phyloP scores from a whole-genome alignment of 768 basidiomycete genomes.

The Daedalea quercina region DNA sequence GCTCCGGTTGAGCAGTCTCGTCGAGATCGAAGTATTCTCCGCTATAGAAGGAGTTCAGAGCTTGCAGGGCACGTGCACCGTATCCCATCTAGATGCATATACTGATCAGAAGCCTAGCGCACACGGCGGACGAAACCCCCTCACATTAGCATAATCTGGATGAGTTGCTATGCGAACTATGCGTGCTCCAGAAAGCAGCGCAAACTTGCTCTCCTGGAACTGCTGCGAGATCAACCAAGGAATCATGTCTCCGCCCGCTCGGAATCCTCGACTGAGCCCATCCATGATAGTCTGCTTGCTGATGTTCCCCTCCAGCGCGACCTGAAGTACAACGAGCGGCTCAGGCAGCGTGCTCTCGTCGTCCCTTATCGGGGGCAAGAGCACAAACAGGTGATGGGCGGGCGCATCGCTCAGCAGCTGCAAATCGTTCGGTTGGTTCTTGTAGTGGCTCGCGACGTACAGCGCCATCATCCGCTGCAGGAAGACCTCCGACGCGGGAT shows the following conservation, averaged over 20 bases:
- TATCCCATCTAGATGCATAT: constrained; percentile 81
- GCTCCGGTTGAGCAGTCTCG: constrained; percentile 49
- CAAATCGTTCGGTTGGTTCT: constrained; percentile 98
- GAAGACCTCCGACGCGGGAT: constrained; percentile 96
- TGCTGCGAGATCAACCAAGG: constrained; percentile 94
- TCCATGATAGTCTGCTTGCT: constrained; percentile 82
- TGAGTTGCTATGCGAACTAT: constrained; percentile 92
- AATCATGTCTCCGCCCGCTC: constrained; percentile 94
- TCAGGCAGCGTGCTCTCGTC: constrained; percentile 90
- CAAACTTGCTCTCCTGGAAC: constrained; percentile 95
- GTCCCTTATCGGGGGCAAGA: constrained; percentile 87
- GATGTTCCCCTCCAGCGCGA: constrained; percentile 93
- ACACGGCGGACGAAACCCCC: not conserved
- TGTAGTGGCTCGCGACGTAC: constrained; percentile 97
- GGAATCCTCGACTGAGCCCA: constrained; percentile 72
- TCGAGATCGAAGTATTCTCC: constrained; percentile 88
- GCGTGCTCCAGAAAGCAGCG: constrained; percentile 82
- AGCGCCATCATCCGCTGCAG: constrained; percentile 97
- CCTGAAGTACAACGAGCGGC: constrained; percentile 92
- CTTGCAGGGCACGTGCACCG: constrained; percentile 81
- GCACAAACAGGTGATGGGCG: constrained; percentile 93
- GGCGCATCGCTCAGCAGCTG: constrained; percentile 96
- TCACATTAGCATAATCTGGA: constrained; percentile 87
- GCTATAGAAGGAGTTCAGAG: constrained; percentile 84
- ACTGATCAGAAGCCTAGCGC: constrained; percentile 2